These are phyloP conservation scores for Pachysolen tannophilus DNA, from an alignment of 805 yeast species.

Conservation along the genomic window DNA sequence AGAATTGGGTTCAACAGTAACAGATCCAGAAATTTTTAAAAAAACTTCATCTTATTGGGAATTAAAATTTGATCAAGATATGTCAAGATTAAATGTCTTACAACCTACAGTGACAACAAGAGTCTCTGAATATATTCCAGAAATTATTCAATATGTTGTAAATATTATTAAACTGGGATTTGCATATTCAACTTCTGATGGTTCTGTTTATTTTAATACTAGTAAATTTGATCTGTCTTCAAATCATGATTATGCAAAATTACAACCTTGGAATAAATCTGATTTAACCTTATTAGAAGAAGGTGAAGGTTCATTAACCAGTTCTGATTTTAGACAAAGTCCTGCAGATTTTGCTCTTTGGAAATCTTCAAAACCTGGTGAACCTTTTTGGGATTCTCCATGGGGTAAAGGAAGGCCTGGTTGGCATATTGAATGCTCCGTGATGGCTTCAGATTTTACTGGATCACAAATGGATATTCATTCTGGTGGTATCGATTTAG, in stretches of 20 bases:
- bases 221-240: constrained; percentile 63
- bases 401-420: constrained; percentile 99
- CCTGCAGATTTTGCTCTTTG: constrained; percentile 91
- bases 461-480: constrained; percentile 88
- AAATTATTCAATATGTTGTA: constrained; percentile 73
- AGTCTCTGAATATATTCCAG: constrained; percentile 93
- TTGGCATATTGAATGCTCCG: constrained; percentile 99
- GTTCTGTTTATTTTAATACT: constrained; percentile 95
- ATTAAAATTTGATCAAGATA: constrained; percentile 72
- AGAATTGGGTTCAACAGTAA: constrained; percentile 65
- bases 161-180: constrained; percentile 71
- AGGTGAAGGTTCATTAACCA: constrained; percentile 82
- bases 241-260: constrained; percentile 82
- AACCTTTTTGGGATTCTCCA: constrained; percentile 90
- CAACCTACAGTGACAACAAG: constrained; percentile 85
- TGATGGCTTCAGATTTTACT: constrained; percentile 88
- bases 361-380: constrained; percentile 96
- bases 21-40: constrained; percentile 78
- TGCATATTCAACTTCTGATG: constrained; percentile 78
- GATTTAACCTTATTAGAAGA: constrained; percentile 78
- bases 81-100: constrained; percentile 76
- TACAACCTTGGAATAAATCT: constrained; percentile 98
- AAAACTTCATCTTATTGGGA: constrained; percentile 89
- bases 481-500: constrained; percentile 94
- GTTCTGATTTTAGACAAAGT: constrained; percentile 53